phyloP scores from a whole-genome alignment of 768 basidiomycete genomes.

The Boletus sp. region DNA sequence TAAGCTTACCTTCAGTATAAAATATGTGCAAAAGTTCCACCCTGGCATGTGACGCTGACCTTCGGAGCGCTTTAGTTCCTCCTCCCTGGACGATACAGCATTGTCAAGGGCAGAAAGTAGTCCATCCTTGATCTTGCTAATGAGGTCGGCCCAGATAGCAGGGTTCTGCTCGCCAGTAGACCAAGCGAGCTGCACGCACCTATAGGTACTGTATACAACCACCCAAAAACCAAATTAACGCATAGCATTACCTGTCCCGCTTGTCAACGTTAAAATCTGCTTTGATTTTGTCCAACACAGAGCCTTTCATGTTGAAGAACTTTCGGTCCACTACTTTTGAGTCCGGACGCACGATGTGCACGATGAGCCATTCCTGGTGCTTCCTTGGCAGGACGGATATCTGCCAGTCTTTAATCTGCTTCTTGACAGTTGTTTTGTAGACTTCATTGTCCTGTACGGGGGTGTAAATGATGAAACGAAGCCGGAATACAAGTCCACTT shows the following conservation, averaged over 20 bases:
- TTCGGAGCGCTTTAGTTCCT: constrained; percentile 89
- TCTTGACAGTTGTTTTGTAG: constrained; percentile 75
- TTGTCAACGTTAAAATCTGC: constrained; percentile 91
- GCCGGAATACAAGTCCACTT: constrained; percentile 20
- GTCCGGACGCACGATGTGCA: constrained; percentile 81
- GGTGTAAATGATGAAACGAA: constrained; percentile 8
- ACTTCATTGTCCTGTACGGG: constrained; percentile 55
- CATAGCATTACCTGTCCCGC: constrained; percentile 59
- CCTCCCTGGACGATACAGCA: constrained; percentile 76
- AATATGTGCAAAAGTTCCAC: constrained; percentile 99
- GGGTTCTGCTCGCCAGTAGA: constrained; percentile 70
- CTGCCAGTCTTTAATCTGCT: constrained; percentile 94
- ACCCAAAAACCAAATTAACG: constrained; percentile 5
- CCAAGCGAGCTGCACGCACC: constrained; percentile 84
- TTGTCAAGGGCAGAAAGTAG: constrained; percentile 81
- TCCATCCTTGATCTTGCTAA: constrained; percentile 88
- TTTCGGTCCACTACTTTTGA: constrained; percentile 55
- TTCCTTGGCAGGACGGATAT: constrained; percentile 59
- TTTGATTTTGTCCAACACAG: constrained; percentile 85
- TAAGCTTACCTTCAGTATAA: constrained; percentile 81
- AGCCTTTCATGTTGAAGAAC: constrained; percentile 82
- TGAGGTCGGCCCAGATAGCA: constrained; percentile 82
- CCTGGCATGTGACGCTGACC: constrained; percentile 89
- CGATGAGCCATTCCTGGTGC: constrained; percentile 91
- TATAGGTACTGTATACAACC: constrained; percentile 32